Percentiles rank a stretch among this genome's conserved stretches.
Evolutionary conservation across 257 asterid genomes (phyloP).

Genomic region (Solanum pimpinellifolium): DNA sequence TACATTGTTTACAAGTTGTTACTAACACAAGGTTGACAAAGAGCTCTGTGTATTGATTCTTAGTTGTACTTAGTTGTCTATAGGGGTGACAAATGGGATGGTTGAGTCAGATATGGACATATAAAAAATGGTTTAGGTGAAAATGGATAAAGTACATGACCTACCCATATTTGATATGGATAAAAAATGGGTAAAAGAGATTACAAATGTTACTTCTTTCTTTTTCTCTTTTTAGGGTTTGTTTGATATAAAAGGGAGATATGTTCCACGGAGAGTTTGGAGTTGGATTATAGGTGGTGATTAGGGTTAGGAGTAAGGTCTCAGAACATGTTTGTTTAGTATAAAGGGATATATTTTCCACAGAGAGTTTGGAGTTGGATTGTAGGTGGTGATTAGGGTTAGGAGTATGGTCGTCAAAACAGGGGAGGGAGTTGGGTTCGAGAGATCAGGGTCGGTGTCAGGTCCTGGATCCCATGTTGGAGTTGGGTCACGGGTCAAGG

Average conservation of each 20-base stretch:
- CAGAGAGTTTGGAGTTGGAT: background rate
- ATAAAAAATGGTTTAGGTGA: background rate
- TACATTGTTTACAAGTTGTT: background rate
- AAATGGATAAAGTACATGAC: background rate
- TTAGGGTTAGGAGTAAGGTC: background rate
- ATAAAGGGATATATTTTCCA: background rate
- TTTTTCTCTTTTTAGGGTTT: background rate
- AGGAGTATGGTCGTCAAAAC: background rate
- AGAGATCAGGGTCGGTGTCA: background rate
- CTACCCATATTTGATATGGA: background rate
- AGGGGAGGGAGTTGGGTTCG: background rate
- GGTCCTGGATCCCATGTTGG: background rate
- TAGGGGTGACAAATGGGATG: background rate
- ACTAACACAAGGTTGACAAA: background rate
- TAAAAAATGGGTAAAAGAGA: background rate
- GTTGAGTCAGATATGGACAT: background rate
- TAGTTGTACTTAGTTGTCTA: background rate
- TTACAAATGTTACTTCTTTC: background rate
- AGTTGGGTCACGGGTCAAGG: background rate
- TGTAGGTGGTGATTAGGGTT: background rate
- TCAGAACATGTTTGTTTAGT: background rate
- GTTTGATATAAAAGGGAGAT: background rate
- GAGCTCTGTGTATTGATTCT: background rate
- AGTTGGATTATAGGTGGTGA: background rate
- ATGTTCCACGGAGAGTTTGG: background rate